Evolutionary conservation across 768 basidiomycete species (phyloP).

Genomic region (Rhodocollybia butyracea): DNA sequence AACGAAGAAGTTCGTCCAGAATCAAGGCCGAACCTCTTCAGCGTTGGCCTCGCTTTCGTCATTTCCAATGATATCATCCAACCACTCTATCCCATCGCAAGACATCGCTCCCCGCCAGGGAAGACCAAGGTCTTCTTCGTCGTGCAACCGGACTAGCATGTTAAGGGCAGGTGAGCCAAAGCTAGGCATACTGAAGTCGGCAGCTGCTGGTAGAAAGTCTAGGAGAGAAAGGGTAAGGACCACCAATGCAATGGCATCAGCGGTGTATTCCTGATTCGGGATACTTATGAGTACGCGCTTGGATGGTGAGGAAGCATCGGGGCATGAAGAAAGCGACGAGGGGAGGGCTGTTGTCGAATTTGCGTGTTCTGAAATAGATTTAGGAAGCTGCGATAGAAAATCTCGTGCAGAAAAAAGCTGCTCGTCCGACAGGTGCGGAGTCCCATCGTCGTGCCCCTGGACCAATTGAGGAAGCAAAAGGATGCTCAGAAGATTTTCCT

Average conservation of each 20-base stretch:
- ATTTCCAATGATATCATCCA: background rate
- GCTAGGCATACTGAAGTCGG: too few relatives aligned
- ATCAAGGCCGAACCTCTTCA: too few relatives aligned
- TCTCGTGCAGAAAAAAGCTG: background rate
- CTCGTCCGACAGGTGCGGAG: background rate
- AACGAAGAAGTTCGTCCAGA: too few relatives aligned
- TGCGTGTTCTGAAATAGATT: too few relatives aligned
- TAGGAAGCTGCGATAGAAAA: background rate
- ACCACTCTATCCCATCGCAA: slow-evolving; percentile 3
- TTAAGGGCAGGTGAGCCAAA: background rate
- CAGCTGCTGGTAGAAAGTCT: background rate
- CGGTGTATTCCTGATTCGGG: background rate
- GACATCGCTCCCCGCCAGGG: slow-evolving; percentile 1
- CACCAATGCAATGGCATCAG: background rate
- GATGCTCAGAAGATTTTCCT: background rate
- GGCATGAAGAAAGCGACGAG: background rate
- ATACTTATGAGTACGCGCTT: background rate
- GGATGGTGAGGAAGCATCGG: background rate
- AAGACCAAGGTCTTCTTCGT: background rate
- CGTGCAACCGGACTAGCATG: background rate
- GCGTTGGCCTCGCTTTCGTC: too few relatives aligned
- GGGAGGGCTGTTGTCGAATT: too few relatives aligned
- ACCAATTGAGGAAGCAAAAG: background rate
- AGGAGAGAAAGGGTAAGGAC: background rate
- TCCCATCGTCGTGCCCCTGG: background rate